These are phyloP conservation scores for Lachancea thermotolerans DNA, from an alignment of 805 yeast species.

Conservation along the genomic window DNA sequence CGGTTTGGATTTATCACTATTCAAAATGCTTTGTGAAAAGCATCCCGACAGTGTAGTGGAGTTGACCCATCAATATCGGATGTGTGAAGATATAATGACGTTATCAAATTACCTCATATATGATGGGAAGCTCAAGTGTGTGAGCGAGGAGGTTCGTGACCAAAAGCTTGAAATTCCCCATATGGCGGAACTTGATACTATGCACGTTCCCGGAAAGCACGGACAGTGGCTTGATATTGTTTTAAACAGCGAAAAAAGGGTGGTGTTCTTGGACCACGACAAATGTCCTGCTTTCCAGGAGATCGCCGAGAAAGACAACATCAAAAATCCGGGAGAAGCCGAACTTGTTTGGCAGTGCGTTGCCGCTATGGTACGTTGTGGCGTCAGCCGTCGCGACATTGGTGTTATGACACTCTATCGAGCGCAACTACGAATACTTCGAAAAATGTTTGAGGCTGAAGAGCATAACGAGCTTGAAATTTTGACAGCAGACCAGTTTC, in stretches of 20 bases:
- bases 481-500: slow-evolving; percentile 91
- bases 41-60: slow-evolving; percentile 74
- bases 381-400: slow-evolving; percentile 51
- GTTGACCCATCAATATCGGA: slow-evolving; percentile 78
- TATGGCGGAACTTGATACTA: slow-evolving; percentile 15
- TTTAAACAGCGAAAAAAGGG: slow-evolving; percentile 50
- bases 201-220: neutral
- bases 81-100: slow-evolving; percentile 84
- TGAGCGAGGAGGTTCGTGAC: slow-evolving; percentile 53
- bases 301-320: slow-evolving; percentile 51
- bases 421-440: slow-evolving; percentile 60
- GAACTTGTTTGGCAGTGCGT: slow-evolving; percentile 56
- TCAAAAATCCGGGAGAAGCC: slow-evolving; percentile 71
- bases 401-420: slow-evolving; percentile 90
- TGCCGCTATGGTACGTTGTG: slow-evolving; percentile 48
- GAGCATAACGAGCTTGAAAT: slow-evolving; percentile 50
- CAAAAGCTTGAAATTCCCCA: slow-evolving; percentile 48
- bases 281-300: slow-evolving; percentile 45
- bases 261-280: slow-evolving; percentile 79
- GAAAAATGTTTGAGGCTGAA: slow-evolving; percentile 19
- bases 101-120: slow-evolving; percentile 77
- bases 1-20: slow-evolving; percentile 63
- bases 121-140: slow-evolving; percentile 70
- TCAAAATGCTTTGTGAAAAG: slow-evolving; percentile 61
- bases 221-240: slow-evolving; percentile 50